Base-by-base conservation (phyloP, 345 rosid genomes). In the Camelina neglecta region DNA sequence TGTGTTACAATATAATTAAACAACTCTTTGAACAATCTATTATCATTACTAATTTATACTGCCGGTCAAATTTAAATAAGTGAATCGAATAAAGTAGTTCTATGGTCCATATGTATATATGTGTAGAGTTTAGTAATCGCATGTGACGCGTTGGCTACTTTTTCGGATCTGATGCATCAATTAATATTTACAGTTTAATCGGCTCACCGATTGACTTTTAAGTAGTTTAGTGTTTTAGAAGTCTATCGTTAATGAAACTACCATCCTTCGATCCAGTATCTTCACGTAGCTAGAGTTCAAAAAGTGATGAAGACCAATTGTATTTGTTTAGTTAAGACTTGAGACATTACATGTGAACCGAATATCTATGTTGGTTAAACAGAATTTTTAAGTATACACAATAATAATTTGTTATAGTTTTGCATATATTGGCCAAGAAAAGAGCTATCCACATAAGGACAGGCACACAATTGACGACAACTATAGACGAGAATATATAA, bases 161-260 rank as follows among this genome's bases (percentile, higher is more conserved):
- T 51, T 41, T 21, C 39, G 69, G 79, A 75, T 75, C 79, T 50
- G 48, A 41, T 24, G 21, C 18, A 67, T 29, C 47, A 50, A 49
- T 39, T 35, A 35, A 24, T 58, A 1, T n/a, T 5, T 65, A 42
- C 58, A 42, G 20, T 18, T 53, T 23, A 36, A 12, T 23, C 11
- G 39, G 50, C 7, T 41, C 13, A 41, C 4, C 11, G 48, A 49
- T 65, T 36, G 42, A 21, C 35, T 51, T 67, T 20, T 20, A 20
- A 66, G 74, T 57, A 51, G 45, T 55, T 18, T 56, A 20, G 42
- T 0, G 42, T 11, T 38, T 38, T 26, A 26, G 29, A 26, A 26
- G 29, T 26, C 29, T 35, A 35, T 35, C 38, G 38, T 39, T 39
- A 44, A 64, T 33, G 54, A 31, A 66, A 33, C 35, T 33, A 33